phyloP scores from a whole-genome alignment of 345 rosid species.

The Carallia pectinifolia region DNA sequence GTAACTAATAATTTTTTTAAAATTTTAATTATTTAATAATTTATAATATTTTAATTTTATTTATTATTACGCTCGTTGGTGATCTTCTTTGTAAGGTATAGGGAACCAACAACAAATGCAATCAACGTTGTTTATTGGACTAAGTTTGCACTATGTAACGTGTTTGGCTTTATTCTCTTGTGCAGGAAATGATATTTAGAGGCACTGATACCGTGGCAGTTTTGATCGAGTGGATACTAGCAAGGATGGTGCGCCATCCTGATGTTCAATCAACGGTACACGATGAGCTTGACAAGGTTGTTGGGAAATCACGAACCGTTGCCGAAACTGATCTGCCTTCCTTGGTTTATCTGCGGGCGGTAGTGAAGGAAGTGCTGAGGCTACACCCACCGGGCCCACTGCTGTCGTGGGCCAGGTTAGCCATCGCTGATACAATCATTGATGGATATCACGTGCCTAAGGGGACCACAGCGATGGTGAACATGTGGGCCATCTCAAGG shows the following conservation, averaged over 20 bases:
- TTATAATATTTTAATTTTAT: no score
- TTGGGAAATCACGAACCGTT: slow-evolving; percentile 59
- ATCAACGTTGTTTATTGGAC: not conserved
- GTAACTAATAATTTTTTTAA: no score
- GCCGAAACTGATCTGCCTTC: slow-evolving; percentile 47
- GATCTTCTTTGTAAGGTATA: not conserved
- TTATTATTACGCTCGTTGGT: not conserved
- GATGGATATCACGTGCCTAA: slow-evolving; percentile 73
- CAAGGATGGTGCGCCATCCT: slow-evolving; percentile 69
- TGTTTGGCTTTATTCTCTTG: not conserved
- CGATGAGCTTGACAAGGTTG: slow-evolving; percentile 57
- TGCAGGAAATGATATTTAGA: slow-evolving; percentile 86
- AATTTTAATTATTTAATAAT: no score
- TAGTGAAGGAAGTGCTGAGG: slow-evolving; percentile 77
- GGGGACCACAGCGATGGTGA: slow-evolving; percentile 95
- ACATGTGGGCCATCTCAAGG: slow-evolving; percentile 93
- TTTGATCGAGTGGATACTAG: slow-evolving; percentile 83
- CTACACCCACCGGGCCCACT: slow-evolving; percentile 96
- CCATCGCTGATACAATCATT: slow-evolving; percentile 66
- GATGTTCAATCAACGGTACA: slow-evolving; percentile 67
- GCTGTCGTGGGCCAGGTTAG: slow-evolving; percentile 85
- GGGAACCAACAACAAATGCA: not conserved
- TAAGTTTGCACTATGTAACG: slow-evolving; percentile 13
- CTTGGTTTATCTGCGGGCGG: slow-evolving; percentile 61
- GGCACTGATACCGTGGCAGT: slow-evolving; percentile 91